Percentiles rank a stretch among this genome's conserved stretches.
phyloP scores from a whole-genome alignment of 441 rosid genomes.

The Gossypium armourianum region DNA sequence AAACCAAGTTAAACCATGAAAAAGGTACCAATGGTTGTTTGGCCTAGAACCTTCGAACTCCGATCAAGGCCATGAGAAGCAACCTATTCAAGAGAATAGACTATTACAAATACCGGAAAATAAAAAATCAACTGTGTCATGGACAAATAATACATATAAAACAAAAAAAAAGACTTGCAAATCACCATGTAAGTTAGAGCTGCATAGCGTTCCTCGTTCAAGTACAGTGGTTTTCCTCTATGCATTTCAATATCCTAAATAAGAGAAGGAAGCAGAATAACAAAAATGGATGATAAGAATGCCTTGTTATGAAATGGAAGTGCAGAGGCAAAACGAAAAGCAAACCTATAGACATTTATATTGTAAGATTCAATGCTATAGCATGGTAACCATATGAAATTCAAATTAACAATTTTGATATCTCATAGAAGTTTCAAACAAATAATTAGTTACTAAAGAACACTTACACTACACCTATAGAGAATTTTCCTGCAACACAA shows the following conservation, averaged over 20 bases:
- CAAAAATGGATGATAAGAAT: neutral
- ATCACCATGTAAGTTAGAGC: constrained; percentile 72
- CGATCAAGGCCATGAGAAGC: constrained; percentile 90
- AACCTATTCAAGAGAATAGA: constrained; percentile 35
- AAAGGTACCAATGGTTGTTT: constrained; percentile 52
- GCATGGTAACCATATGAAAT: neutral
- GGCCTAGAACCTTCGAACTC: constrained; percentile 65
- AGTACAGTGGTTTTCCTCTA: constrained; percentile 86
- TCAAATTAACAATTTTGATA: neutral
- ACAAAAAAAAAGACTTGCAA: constrained; percentile 12
- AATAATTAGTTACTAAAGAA: neutral
- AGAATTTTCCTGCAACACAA: neutral
- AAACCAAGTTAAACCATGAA: constrained; percentile 30
- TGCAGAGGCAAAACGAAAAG: neutral
- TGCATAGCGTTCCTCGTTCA: constrained; percentile 94
- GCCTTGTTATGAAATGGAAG: neutral
- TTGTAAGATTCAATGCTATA: neutral
- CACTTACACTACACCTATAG: neutral
- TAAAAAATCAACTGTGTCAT: neutral
- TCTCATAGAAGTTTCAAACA: neutral
- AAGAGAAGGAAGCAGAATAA: neutral
- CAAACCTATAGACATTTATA: neutral
- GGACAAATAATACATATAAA: neutral
- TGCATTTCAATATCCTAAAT: constrained; percentile 61
- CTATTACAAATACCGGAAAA: neutral